These are phyloP conservation scores for Conoideocrella luteorostrata DNA, from an alignment of 2,329 filamentous ascomycete species.

Conservation along the genomic window DNA sequence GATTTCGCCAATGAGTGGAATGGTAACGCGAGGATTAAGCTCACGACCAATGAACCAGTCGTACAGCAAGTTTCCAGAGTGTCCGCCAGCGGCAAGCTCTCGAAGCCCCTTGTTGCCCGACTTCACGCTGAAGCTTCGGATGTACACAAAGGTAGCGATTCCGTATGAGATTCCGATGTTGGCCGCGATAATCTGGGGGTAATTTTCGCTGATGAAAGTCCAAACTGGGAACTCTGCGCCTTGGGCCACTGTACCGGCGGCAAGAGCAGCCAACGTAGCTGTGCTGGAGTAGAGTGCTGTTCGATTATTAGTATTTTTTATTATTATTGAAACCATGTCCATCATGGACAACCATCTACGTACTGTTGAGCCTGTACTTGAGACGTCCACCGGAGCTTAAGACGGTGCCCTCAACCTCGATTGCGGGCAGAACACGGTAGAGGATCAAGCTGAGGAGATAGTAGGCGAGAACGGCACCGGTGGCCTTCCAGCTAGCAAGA, in stretches of 20 bases:
- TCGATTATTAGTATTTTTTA: slow-evolving; percentile 8
- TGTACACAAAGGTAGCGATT: slow-evolving; percentile 73
- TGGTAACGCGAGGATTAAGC: slow-evolving; percentile 76
- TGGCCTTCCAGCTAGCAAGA: slow-evolving; percentile 63
- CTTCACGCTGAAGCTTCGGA: slow-evolving; percentile 75
- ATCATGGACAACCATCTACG: slow-evolving; percentile 14
- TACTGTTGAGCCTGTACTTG: slow-evolving; percentile 77
- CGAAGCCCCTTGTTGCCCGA: slow-evolving; percentile 65
- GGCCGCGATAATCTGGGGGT: slow-evolving; percentile 74
- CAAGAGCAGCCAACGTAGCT: slow-evolving; percentile 63
- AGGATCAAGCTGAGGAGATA: slow-evolving; percentile 70
- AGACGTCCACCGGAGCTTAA: slow-evolving; percentile 66
- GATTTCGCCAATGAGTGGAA: slow-evolving; percentile 76
- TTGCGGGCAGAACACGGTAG: slow-evolving; percentile 69
- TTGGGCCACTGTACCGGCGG: slow-evolving; percentile 67
- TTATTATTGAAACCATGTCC: background rate
- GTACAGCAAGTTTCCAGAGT: slow-evolving; percentile 79
- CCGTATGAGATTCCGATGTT: slow-evolving; percentile 71
- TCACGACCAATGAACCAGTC: slow-evolving; percentile 97
- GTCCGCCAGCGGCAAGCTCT: slow-evolving; percentile 74
- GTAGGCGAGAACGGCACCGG: slow-evolving; percentile 67
- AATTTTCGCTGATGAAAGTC: slow-evolving; percentile 91
- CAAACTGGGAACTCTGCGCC: slow-evolving; percentile 82
- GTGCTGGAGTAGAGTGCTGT: slow-evolving; percentile 70
- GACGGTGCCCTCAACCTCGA: slow-evolving; percentile 62